phyloP scores from a whole-genome alignment of 2,329 filamentous ascomycete genomes.

The Fusarium pininemorale region DNA sequence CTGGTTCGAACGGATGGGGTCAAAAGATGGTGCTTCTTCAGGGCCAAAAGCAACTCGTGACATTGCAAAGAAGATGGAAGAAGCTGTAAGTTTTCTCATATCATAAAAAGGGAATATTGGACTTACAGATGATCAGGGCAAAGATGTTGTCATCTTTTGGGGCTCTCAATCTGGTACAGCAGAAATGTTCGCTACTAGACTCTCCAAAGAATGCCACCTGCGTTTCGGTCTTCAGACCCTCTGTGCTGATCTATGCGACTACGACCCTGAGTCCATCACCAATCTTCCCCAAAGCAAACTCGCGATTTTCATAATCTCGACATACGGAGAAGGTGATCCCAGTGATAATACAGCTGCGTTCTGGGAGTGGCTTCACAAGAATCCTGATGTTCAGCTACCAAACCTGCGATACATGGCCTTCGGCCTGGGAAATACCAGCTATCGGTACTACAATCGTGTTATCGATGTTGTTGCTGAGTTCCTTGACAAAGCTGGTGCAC shows the following conservation, averaged over 20 bases:
- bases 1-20: slow-evolving; percentile 59
- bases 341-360: slow-evolving; percentile 49
- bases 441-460: slow-evolving; percentile 51
- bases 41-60: slow-evolving; percentile 53
- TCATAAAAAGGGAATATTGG: background rate
- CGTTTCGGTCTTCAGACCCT: slow-evolving; percentile 90
- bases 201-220: slow-evolving; percentile 90
- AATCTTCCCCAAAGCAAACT: slow-evolving; percentile 39
- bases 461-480: slow-evolving; percentile 42
- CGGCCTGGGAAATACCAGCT: slow-evolving; percentile 52
- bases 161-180: slow-evolving; percentile 96
- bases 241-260: slow-evolving; percentile 67
- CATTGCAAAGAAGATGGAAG: slow-evolving; percentile 51
- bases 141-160: slow-evolving; percentile 94
- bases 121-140: slow-evolving; percentile 47
- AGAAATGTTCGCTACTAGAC: slow-evolving; percentile 86
- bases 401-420: slow-evolving; percentile 49
- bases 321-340: slow-evolving; percentile 54
- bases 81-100: slow-evolving; percentile 34
- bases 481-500: slow-evolving; percentile 41
- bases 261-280: slow-evolving; percentile 52
- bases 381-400: slow-evolving; percentile 12
- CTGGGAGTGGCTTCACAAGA: slow-evolving; percentile 42
- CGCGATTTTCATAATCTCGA: slow-evolving; percentile 50
- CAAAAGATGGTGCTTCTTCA: slow-evolving; percentile 13